Evolutionary conservation across 1,139 yeast genomes (phyloP), one percentile per base, ranked within the genome.

Genomic region (Diutina pseudorugosa): DNA sequence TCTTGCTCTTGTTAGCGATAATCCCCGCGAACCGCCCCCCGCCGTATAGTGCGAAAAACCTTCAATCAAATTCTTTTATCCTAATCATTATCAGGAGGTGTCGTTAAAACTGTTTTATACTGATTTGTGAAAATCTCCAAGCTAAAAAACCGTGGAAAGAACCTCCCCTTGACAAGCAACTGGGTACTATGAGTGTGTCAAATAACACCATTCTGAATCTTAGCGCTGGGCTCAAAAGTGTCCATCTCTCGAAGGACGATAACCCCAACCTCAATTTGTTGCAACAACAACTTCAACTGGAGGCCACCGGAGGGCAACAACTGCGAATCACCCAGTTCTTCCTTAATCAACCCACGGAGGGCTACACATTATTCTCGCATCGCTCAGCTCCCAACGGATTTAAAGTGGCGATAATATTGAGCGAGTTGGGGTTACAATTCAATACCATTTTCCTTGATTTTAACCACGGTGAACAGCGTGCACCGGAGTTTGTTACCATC

Each of bases 341-440:
- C 64, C 82, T 79, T 58, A 82, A 85, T 60, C 87, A 84, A 57
- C 96, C 96, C 4, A 70, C 79, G 20, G 88, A 84, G 57, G 98
- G 97, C 2, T 88, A 80, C 65, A 88, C 96, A 2, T 72, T 91
- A 52, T 89, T 91, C 62, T 83, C 94, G 20, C 97, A 91, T 67
- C 73, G 96, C 61, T 85, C 95, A 9, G 97, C 97, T 1, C 98
- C 98, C 30, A 91, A 91, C 67, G 98, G 97, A 8, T 93, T 90
- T 76, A 91, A 91, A 67, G 96, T 93, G 20, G 96, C 98, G 20
- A 90, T 90, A 52, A 85, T 90, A 47, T 73, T 93, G 56, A 81
- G 91, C 52, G 98, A 91, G 66, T 76, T 93, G 58, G 85, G 86
- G 55, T 77, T 86, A 60, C 80, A 80, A 45, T 91, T 85, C 70